Evolutionary conservation across 768 basidiomycete genomes (phyloP), one percentile per base, ranked within the genome.

Genomic region (Clitopilus hobsonii): DNA sequence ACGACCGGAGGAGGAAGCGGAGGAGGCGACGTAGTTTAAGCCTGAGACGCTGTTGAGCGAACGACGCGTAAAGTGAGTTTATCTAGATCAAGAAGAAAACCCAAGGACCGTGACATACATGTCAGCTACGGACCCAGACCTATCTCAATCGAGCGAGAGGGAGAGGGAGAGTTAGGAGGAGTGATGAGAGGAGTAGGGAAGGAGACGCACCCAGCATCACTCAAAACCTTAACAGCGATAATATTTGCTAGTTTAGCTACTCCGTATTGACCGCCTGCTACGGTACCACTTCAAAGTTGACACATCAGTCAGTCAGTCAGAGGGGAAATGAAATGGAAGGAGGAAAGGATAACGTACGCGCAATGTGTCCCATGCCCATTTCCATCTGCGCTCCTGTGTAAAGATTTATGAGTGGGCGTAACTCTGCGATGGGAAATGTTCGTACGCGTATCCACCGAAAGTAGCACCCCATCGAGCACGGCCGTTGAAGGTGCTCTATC

Each of bases 281-380:
- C 67, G 48, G 68, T 72, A 18, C 71, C 74, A 25, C 69, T 70
- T 36, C 6, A 24, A 36, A 3, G 11, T 18, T 18, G 3, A 45
- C n/a, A n/a, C n/a, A n/a, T n/a, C n/a, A 20, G n/a, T 23, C n/a
- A 11, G 10, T 20, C 28, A 18, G 13, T 11, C 32, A 24, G 11
- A 24, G 6, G 23, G 24, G 4, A 16, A 16, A n/a, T n/a, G n/a
- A n/a, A n/a, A n/a, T n/a, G n/a, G n/a, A n/a, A n/a, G n/a, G 10
- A 3, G 2, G n/a, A n/a, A n/a, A n/a, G n/a, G n/a, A n/a, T n/a
- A n/a, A 61, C 71, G 54, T 56, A 72, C 69, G 73, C 69, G 58
- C 51, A 60, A 58, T 75, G 74, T 29, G 76, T 75, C 18, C 76
- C 77, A 55, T 77, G 75, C 14, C 75, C 75, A 57, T 73, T 63